Evolutionary conservation across 129 eudicot genomes (phyloP).

Genomic region (Arctium lappa): DNA sequence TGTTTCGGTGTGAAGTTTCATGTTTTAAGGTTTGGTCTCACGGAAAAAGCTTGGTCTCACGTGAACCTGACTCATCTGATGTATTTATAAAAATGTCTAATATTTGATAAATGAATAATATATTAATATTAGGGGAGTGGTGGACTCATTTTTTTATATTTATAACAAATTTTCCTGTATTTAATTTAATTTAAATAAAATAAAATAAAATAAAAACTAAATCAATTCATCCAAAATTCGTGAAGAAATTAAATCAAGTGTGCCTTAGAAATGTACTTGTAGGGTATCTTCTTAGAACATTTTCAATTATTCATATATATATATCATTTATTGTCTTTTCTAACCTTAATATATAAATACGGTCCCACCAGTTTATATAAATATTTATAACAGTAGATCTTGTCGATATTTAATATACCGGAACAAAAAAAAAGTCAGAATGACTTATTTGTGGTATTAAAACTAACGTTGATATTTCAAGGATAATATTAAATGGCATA

Average conservation of each 20-base stretch:
- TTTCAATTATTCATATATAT: conserved; percentile 12
- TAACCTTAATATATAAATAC: neutral
- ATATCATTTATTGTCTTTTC: conserved; percentile 18
- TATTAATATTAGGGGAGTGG: neutral
- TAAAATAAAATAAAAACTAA: neutral
- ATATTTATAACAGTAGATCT: neutral
- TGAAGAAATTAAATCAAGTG: conserved; percentile 14
- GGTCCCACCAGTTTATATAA: neutral
- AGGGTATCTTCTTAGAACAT: conserved; percentile 19
- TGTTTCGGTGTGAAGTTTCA: too few species aligned
- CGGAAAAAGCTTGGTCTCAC: too few species aligned
- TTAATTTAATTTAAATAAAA: neutral
- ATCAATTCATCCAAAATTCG: conserved; percentile 3
- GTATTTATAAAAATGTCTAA: neutral
- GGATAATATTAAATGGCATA: neutral
- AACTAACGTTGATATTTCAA: neutral
- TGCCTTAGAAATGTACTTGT: conserved; percentile 16
- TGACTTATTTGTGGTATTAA: neutral
- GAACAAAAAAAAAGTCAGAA: neutral
- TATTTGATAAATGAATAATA: neutral
- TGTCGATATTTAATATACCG: neutral
- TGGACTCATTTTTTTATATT: too few species aligned
- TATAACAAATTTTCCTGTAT: neutral
- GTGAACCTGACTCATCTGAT: too few species aligned
- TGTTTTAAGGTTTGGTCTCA: too few species aligned